Conservation (phyloP, 768 basidiomycete genomes). For the Pleurotus ostreatus region DNA sequence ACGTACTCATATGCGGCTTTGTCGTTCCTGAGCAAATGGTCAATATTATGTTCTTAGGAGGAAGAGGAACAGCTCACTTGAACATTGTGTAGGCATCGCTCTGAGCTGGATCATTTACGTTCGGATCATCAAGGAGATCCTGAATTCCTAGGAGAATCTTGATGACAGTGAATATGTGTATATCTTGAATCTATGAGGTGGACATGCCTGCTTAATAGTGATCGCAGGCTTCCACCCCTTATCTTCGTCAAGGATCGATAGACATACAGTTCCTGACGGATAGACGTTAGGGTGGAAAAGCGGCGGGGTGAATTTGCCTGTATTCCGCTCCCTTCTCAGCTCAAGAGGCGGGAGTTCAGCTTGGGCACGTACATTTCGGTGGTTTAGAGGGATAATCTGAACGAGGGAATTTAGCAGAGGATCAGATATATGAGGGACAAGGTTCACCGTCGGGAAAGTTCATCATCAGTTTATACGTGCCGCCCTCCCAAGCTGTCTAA, state of each 20-base stretch:
- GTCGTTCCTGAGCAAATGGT: constrained; percentile 67
- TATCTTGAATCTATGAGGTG: background rate
- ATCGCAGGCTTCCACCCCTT: constrained; percentile 99
- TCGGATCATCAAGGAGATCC: constrained; percentile 92
- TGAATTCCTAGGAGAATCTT: constrained; percentile 96
- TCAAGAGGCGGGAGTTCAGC: background rate
- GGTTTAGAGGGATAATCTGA: constrained; percentile 94
- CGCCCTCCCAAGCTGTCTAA: constrained; percentile 96
- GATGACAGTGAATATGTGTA: constrained; percentile 3
- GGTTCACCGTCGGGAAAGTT: constrained; percentile 90
- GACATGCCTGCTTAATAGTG: constrained; percentile 90
- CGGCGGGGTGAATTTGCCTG: constrained; percentile 95
- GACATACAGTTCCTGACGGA: constrained; percentile 96
- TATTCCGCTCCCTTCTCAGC: background rate
- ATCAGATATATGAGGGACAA: background rate
- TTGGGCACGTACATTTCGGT: constrained; percentile 70
- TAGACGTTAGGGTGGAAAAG: constrained; percentile 99
- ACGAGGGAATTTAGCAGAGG: background rate
- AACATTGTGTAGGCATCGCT: constrained; percentile 99
- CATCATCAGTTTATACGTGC: constrained; percentile 92
- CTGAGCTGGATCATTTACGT: constrained; percentile 96
- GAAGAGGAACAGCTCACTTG: constrained; percentile 60
- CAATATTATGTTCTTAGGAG: background rate
- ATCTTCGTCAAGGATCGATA: constrained; percentile 97
- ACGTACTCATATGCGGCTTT: constrained; percentile 88